Evolutionary conservation across 805 yeast genomes (phyloP).

Genomic region (Starmera caribaea): DNA sequence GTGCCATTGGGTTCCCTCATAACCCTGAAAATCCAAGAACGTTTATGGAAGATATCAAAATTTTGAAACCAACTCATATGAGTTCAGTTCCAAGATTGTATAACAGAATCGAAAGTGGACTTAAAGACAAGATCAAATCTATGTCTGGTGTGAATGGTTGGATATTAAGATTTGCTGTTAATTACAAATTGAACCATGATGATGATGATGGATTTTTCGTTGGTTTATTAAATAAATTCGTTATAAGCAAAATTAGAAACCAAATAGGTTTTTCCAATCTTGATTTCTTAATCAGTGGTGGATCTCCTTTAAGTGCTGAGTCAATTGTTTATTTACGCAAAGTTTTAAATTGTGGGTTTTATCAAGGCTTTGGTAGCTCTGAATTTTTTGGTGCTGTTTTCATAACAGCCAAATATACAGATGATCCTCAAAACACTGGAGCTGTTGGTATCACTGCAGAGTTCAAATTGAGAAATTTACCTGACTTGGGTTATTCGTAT

Average conservation of each 20-base stretch:
- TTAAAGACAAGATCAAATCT: slow-evolving; percentile 37
- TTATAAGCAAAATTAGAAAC: slow-evolving; percentile 33
- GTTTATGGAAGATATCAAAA: slow-evolving; percentile 47
- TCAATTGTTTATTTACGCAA: slow-evolving; percentile 54
- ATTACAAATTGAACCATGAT: slow-evolving; percentile 31
- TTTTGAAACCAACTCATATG: slow-evolving; percentile 42
- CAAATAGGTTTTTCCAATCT: slow-evolving; percentile 40
- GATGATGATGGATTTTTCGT: slow-evolving; percentile 21
- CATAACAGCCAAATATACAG: slow-evolving; percentile 35
- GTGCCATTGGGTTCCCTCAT: slow-evolving; percentile 45
- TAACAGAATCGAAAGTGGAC: slow-evolving; percentile 51
- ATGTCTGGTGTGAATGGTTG: slow-evolving; percentile 36
- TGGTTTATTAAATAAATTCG: slow-evolving; percentile 25
- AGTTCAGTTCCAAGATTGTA: slow-evolving; percentile 57
- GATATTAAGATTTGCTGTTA: slow-evolving; percentile 29
- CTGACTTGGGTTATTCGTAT: slow-evolving; percentile 47
- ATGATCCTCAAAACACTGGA: slow-evolving; percentile 46
- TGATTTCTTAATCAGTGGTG: slow-evolving; percentile 38
- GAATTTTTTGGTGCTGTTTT: slow-evolving; percentile 62
- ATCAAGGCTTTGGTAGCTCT: slow-evolving; percentile 72
- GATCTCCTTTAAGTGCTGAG: slow-evolving; percentile 62
- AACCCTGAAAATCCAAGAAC: slow-evolving; percentile 40
- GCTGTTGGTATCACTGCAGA: slow-evolving; percentile 47
- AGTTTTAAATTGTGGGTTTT: slow-evolving; percentile 42
- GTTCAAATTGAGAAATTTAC: slow-evolving; percentile 51